A percentile compares a stretch with the other conserved stretches of the same genome.
Conservation (phyloP, 208 protist genomes). For the Entamoeba histolytica region DNA sequence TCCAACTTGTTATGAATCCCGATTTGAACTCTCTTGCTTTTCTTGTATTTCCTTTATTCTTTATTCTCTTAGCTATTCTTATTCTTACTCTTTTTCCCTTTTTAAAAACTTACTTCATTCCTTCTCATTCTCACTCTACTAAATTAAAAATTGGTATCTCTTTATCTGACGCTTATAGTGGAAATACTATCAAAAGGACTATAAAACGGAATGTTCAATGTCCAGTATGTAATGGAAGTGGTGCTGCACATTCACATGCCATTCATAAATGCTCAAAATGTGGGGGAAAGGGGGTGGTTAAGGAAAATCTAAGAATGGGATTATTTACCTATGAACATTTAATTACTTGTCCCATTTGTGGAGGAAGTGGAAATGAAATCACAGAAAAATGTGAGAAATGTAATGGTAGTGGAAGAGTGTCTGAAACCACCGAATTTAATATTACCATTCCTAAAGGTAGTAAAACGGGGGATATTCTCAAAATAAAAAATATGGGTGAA, state of each 20-base stretch:
- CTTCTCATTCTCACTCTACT: neutral
- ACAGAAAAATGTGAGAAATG: neutral
- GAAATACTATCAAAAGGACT: neutral
- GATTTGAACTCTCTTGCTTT: neutral
- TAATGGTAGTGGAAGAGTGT: neutral
- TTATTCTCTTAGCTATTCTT: neutral
- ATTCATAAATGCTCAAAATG: neutral
- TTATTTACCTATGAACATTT: neutral
- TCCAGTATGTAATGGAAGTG: neutral
- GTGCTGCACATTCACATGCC: neutral
- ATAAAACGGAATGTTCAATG: neutral
- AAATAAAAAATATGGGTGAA: neutral
- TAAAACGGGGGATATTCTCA: neutral
- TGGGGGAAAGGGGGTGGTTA: neutral
- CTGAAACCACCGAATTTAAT: neutral
- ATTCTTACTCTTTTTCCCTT: neutral
- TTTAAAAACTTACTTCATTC: neutral
- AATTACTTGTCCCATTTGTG: neutral
- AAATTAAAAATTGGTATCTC: neutral
- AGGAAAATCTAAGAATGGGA: neutral
- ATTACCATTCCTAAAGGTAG: neutral
- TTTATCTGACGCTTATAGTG: neutral
- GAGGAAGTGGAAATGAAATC: neutral
- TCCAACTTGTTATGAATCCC: no score
- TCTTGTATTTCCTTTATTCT: neutral